Conservation (phyloP, 2,329 filamentous ascomycete species). For the Pseudogymnoascus destructans region DNA sequence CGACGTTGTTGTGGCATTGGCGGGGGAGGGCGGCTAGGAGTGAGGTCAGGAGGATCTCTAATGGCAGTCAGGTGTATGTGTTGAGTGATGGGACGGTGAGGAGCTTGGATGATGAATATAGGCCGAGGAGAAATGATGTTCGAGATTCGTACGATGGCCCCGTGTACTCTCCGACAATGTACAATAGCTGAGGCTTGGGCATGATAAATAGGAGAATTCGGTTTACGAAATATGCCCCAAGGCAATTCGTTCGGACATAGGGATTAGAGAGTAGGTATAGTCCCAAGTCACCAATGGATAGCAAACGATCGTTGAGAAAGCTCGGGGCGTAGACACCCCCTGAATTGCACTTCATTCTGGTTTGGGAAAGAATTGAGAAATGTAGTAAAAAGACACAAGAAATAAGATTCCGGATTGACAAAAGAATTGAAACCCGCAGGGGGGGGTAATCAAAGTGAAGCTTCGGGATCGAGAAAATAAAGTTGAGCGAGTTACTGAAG, state of each 20-base stretch:
- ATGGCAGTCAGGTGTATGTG: background rate
- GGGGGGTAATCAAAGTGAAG: background rate
- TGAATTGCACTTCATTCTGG: background rate
- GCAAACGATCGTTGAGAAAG: background rate
- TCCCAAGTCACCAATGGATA: background rate
- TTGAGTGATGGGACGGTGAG: background rate
- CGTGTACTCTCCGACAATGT: no score
- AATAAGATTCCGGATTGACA: background rate
- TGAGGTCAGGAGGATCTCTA: background rate
- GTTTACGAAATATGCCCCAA: background rate
- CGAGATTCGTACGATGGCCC: no score
- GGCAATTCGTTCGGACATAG: background rate
- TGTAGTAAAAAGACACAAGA: background rate
- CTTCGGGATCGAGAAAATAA: background rate
- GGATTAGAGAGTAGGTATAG: background rate
- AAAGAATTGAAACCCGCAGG: background rate
- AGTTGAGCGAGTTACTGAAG: background rate
- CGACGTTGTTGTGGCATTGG: background rate
- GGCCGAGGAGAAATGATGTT: no score
- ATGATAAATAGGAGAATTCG: background rate
- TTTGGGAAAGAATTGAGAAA: background rate
- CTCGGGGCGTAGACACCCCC: background rate
- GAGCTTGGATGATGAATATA: background rate
- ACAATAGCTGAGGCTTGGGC: background rate
- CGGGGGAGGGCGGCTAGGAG: background rate